phyloP scores from a whole-genome alignment of 2,329 filamentous ascomycete genomes.

The Scorias spongiosa region DNA sequence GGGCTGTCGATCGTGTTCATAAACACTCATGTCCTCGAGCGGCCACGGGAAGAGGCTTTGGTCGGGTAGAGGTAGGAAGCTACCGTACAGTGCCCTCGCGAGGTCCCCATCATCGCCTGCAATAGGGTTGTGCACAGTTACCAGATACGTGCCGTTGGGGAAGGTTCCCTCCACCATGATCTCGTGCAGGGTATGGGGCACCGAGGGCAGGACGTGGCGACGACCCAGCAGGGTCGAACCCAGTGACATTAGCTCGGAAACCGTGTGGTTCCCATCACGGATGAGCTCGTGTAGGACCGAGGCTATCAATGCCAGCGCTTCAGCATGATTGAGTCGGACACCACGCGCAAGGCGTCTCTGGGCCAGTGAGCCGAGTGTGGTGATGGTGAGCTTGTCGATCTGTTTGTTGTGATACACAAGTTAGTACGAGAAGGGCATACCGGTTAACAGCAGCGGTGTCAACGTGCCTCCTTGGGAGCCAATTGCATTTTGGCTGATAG shows the following conservation, averaged over 20 bases:
- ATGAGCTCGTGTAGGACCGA: conserved; percentile 91
- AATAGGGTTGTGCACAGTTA: conserved; percentile 86
- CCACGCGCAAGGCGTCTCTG: conserved; percentile 79
- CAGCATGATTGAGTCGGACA: conserved; percentile 75
- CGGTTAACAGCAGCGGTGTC: conserved; percentile 1
- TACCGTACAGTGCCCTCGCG: conserved; percentile 75
- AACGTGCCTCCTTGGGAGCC: conserved; percentile 20
- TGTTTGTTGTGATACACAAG: conserved; percentile 23
- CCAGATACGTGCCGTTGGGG: conserved; percentile 75
- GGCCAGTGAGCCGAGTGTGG: conserved; percentile 73
- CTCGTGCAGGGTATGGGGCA: conserved; percentile 62
- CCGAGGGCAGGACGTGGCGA: conserved; percentile 75
- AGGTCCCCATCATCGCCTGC: conserved; percentile 74
- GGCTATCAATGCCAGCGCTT: conserved; percentile 72
- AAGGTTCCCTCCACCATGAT: conserved; percentile 94
- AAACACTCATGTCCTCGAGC: conserved; percentile 48
- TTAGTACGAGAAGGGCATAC: background rate
- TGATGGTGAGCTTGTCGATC: conserved; percentile 93
- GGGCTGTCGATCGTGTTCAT: conserved; percentile 51
- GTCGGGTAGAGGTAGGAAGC: conserved; percentile 69
- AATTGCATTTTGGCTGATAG: conserved; percentile 18
- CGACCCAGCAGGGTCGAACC: conserved; percentile 87
- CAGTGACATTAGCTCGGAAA: conserved; percentile 84
- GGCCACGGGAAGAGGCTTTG: conserved; percentile 38
- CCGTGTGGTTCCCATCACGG: conserved; percentile 84